phyloP scores from a whole-genome alignment of 371 early-diverging fungal genomes.

The Actinomortierella wolfii region DNA sequence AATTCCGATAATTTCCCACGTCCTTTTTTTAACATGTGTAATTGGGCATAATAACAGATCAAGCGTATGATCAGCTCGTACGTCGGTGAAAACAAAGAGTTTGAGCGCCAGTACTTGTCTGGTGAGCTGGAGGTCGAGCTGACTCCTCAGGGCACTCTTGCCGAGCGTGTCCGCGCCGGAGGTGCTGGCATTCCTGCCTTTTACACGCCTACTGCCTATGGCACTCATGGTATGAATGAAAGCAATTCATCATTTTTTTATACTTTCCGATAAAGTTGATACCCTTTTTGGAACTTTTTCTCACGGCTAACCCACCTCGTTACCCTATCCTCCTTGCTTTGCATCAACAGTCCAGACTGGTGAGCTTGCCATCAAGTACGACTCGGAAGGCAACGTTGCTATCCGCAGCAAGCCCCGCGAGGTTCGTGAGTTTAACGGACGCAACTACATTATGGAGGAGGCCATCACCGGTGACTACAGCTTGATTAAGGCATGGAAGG shows the following conservation, averaged over 20 bases:
- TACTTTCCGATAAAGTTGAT: neutral
- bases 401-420: slow-evolving; percentile 57
- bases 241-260: neutral
- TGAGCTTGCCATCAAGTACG: slow-evolving; percentile 63
- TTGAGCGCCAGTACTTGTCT: slow-evolving; percentile 70
- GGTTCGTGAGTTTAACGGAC: slow-evolving; percentile 61
- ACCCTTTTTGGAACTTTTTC: neutral
- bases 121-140: slow-evolving; percentile 79
- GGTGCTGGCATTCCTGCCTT: slow-evolving; percentile 78
- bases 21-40: no score
- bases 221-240: slow-evolving; percentile 60
- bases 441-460: slow-evolving; percentile 71
- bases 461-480: slow-evolving; percentile 71
- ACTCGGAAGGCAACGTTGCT: slow-evolving; percentile 49
- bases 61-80: slow-evolving; percentile 75
- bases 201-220: slow-evolving; percentile 71
- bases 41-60: slow-evolving; percentile 52
- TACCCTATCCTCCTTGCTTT: neutral
- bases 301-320: slow-evolving; percentile 1
- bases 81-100: slow-evolving; percentile 77
- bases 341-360: slow-evolving; percentile 27
- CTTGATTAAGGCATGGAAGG: slow-evolving; percentile 79
- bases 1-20: no score
- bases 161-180: slow-evolving; percentile 71
- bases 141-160: slow-evolving; percentile 65